Evolutionary conservation across 768 basidiomycete genomes (phyloP), one percentile per base, ranked within the genome.

Genomic region (Lactarius deliciosus): DNA sequence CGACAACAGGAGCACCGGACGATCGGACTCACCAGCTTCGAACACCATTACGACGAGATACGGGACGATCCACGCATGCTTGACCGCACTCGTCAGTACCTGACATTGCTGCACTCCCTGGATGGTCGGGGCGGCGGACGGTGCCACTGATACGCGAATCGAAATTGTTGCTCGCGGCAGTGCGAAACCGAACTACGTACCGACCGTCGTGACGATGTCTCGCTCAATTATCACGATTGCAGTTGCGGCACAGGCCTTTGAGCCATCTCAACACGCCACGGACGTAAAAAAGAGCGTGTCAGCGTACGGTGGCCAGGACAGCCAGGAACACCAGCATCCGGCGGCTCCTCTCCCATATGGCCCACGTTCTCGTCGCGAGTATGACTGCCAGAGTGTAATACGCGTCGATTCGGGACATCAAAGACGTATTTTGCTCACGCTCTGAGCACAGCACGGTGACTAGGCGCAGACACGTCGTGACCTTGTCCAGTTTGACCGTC

Each of bases 341-440:
- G 2, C 66, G 68, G 59, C 64, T 70, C 30, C 62, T 73, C 41
- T 69, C 70, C 74, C 74, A 75, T 60, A 75, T 69, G 3, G 73
- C 74, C 73, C 74, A 75, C n/a, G 73, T 74, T 32, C 74, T 65
- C 32, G 68, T 68, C 20, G 69, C 74, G 16, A 75, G 65, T 38
- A 75, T 71, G 22, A 74, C 74, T 75, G 30, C 38, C 38, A 40
- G 15, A 40, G 38, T 40, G 38, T 38, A 11, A 7, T 30, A 22
- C 22, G n/a, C 20, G 11, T 38, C 36, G 36, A 38, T 38, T 38
- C 9, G 22, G 34, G 11, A 25, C 32, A 5, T 11, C 6, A 30
- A 25, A 2, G 50, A 54, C 16, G 9, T 9, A 13, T 2, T 36
- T 38, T 5, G 36, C 62, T 55, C 34, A 68, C 69, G 43, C 25